Conservation (phyloP, 495 filamentous ascomycete species). For the Xylaria acuta region DNA sequence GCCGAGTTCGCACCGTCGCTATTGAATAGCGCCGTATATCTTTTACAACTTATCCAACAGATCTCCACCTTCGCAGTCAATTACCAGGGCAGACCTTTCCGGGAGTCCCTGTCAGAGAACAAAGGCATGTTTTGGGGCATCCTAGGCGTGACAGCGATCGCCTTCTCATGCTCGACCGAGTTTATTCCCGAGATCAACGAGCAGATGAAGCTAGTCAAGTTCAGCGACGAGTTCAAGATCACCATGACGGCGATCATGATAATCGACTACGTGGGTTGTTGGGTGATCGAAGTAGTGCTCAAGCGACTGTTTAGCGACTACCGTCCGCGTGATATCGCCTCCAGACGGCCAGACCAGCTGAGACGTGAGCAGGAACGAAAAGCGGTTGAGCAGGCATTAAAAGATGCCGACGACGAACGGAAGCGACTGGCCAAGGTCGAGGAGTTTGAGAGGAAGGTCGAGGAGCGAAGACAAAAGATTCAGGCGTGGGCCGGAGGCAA, state of each 20-base stretch:
- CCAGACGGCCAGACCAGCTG: constrained; percentile 86
- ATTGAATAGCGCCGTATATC: constrained; percentile 96
- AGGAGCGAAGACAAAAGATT: constrained; percentile 45
- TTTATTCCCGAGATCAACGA: constrained; percentile 95
- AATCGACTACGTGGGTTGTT: constrained; percentile 88
- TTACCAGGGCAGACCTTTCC: constrained; percentile 98
- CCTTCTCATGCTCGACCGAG: constrained; percentile 96
- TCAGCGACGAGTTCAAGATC: constrained; percentile 85
- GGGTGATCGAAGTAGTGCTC: constrained; percentile 83
- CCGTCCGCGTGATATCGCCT: constrained; percentile 91
- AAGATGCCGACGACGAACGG: constrained; percentile 61
- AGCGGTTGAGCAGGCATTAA: constrained; percentile 63
- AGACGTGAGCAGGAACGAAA: constrained; percentile 73
- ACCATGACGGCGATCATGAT: constrained; percentile 87
- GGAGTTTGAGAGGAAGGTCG: constrained; percentile 57
- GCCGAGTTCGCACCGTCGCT: constrained; percentile 93
- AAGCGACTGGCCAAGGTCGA: constrained; percentile 53
- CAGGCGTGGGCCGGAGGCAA: constrained; percentile 22
- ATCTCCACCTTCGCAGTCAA: constrained; percentile 99
- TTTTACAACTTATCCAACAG: constrained; percentile 97
- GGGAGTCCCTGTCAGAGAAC: constrained; percentile 94
- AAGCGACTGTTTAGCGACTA: constrained; percentile 91
- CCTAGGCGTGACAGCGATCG: constrained; percentile 82
- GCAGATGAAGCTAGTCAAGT: constrained; percentile 91
- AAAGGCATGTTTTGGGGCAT: constrained; percentile 98